Evolutionary conservation across 2,329 filamentous ascomycete species (phyloP), one percentile per base, ranked within the genome.

Genomic region (Fonsecaea multimorphosa): DNA sequence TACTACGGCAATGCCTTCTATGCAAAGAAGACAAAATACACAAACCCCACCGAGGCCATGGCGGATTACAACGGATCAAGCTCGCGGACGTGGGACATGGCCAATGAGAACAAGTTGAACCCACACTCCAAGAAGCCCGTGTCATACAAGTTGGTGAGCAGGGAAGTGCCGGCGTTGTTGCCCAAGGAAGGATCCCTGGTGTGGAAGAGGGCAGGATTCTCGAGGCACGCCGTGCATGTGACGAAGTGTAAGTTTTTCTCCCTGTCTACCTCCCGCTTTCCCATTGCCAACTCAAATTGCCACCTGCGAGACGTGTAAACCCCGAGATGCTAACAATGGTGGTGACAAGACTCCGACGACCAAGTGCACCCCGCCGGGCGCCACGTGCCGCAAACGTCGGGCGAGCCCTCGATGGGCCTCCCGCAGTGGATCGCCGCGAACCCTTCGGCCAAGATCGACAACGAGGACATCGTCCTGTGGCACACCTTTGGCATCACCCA

Each of bases 401-500:
- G 93, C 73, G 89, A 92, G 70, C 90, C 90, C 0, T 90, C 89
- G 0, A 79, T 81, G 49, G 92, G 92, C 34, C 81, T 96, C 1
- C 89, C 90, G 0, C 84, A 88, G 71, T 94, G 91, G 92, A 89
- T 95, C 71, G 80, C 82, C 19, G 87, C 87, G 27, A 86, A 92
- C 67, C 88, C 90, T 12, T 80, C 80, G 53, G 87, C 85, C 64
- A 85, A 82, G 29, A 88, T 96, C 71, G 91, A 90, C 62, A 90
- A 97, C 81, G 91, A 88, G 0, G 91, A 97, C 75, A 81, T 97
- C 32, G 93, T 97, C 1, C 85, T 97, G 16, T 97, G 93, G 93
- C 93, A 97, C 79, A 96, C 92, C 0, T 97, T 97, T 74, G 93
- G 93, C 38, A 83, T 97, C 38, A 94, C 90, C 0, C 93, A 97